Evolutionary conservation across 331 rosid genomes (phyloP), one percentile per base, ranked within the genome.

Genomic region (Rosa hybrid): DNA sequence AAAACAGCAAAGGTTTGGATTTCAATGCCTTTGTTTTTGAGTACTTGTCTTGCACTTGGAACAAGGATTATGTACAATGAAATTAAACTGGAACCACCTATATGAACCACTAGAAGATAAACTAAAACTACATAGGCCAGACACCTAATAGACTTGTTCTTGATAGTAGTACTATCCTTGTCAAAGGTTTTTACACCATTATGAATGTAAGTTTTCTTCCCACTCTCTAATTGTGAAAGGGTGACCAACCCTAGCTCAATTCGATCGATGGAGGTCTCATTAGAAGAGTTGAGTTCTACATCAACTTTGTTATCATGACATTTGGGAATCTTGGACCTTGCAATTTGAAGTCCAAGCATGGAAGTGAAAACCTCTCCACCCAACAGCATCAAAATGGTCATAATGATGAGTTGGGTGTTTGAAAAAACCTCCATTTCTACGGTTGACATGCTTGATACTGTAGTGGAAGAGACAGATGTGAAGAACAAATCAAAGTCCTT

Each of bases 331-430:
- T 34, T 76, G 62, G 45, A 69, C 49, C 46, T 75, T 13, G 69
- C 11, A 38, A 90, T 23, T 0, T 78, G 59, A 67, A 91, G 87
- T 14, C 64, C 86, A 1, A 87, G 78, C 79, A 87, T 13, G 78
- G 97, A 92, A 71, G 79, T 83, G 60, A 90, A 92, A 63, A 92
- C 84, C 51, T 94, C 94, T 0, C 98, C 96, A 7, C 96, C 96
- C 0, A 77, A 4, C 0, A 92, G 78, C 97, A 94, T 94, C 76
- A 90, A 86, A 64, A 90, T 44, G 56, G 91, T 89, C 13, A 92
- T 46, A 53, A 94, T 83, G 74, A 89, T 20, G 60, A 92, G 97
- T 54, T 94, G 96, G 20, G 78, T 71, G 53, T 90, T 83, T 48
- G 96, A 89, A 77, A 92, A 89, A 45, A 51, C 72, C 84, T 92